phyloP scores from a whole-genome alignment of 169 alveolate species.

The Eimeria brunetti region DNA sequence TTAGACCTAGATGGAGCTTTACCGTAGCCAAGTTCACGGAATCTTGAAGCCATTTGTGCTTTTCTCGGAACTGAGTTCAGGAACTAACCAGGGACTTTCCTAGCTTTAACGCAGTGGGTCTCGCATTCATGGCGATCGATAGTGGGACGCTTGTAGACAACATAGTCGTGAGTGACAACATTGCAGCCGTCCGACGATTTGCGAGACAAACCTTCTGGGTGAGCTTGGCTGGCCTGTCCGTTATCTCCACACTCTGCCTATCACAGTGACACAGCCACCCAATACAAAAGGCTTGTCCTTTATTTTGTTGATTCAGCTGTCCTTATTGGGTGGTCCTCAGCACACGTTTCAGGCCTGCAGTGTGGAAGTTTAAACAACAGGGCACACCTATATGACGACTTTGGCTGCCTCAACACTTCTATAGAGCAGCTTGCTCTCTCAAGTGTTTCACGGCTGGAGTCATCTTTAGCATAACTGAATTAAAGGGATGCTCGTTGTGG shows the following conservation, averaged over 20 bases:
- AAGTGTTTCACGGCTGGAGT: not conserved
- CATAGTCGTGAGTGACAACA: constrained; percentile 16
- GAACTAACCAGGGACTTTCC: not conserved
- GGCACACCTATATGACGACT: no score
- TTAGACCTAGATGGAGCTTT: not conserved
- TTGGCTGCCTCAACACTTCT: not conserved
- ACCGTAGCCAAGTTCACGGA: not conserved
- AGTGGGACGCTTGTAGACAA: constrained; percentile 40
- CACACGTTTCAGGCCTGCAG: not conserved
- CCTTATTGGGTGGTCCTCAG: not conserved
- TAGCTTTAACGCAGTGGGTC: constrained; percentile 44
- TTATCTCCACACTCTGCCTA: not conserved
- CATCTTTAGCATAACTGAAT: not conserved
- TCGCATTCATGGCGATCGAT: constrained; percentile 52
- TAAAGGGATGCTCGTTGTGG: not conserved
- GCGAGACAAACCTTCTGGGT: constrained; percentile 49
- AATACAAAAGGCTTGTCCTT: not conserved
- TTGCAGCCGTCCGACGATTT: constrained; percentile 18
- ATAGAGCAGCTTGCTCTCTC: not conserved
- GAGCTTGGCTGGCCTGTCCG: not conserved
- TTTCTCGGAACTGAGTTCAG: not conserved
- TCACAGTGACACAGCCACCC: not conserved
- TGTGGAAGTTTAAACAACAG: not conserved
- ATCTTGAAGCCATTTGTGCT: not conserved
- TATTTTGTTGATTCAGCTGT: no score